Conservation (phyloP, 805 yeast species). For the Cyberlindnera xishuangbannaensis region DNA sequence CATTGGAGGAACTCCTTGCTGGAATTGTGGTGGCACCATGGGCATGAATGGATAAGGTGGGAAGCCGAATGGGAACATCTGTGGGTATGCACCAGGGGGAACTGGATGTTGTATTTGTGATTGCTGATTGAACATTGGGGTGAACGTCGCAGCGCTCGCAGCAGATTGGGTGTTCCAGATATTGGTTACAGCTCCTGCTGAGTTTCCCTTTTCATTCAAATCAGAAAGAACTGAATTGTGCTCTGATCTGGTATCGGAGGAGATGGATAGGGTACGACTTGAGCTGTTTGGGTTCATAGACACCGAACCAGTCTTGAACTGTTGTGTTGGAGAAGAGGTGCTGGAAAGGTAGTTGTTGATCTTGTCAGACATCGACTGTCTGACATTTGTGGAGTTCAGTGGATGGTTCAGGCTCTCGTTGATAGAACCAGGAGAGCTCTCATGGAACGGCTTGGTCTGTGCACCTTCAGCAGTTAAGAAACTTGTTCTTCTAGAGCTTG, state of each 20-base stretch:
- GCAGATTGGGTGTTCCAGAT: constrained; percentile 69
- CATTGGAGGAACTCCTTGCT: constrained; percentile 5
- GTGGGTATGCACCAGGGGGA: constrained; percentile 22
- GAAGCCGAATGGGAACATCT: constrained; percentile 32
- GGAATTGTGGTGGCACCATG: constrained; percentile 23
- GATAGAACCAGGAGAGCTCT: constrained; percentile 24
- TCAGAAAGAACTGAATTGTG: constrained; percentile 30
- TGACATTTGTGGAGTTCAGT: too few relatives aligned
- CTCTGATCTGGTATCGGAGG: constrained; percentile 30
- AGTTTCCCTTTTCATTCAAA: constrained; percentile 16
- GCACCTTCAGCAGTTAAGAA: constrained; percentile 34
- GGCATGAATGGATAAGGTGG: constrained; percentile 33
- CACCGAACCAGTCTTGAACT: constrained; percentile 19
- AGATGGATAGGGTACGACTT: constrained; percentile 20
- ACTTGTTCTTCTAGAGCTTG: constrained; percentile 48
- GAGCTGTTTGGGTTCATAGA: constrained; percentile 1
- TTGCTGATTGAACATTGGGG: constrained; percentile 34
- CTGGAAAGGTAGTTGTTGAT: constrained; percentile 48
- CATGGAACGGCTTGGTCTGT: constrained; percentile 19
- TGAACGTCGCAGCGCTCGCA: constrained; percentile 52
- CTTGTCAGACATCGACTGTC: constrained; percentile 40
- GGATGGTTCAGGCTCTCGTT: constrained; percentile 26
- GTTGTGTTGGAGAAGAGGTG: constrained; percentile 37
- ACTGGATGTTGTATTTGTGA: constrained; percentile 10
- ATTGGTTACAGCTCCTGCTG: too few relatives aligned